Conservation (phyloP, 495 filamentous ascomycete genomes). For the Poronia punctata region DNA sequence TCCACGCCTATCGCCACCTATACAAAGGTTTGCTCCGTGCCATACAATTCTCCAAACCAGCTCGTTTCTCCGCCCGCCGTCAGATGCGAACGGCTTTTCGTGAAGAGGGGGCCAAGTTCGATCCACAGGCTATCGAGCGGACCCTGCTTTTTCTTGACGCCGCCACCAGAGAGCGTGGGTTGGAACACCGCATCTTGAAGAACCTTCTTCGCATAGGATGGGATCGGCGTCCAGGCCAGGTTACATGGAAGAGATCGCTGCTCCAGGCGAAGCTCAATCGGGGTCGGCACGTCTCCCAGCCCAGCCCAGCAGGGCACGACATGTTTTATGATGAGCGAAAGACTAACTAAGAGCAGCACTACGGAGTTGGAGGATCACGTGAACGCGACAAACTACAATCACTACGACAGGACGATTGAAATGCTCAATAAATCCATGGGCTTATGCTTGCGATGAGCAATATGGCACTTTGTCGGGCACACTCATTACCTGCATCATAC, state of each 20-base stretch:
- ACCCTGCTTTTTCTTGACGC: slow-evolving; percentile 71
- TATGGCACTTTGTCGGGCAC: too few species aligned
- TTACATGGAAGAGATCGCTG: too few species aligned
- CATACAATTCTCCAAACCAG: slow-evolving; percentile 72
- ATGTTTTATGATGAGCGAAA: too few species aligned
- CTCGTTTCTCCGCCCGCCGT: slow-evolving; percentile 57
- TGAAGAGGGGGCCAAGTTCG: slow-evolving; percentile 45
- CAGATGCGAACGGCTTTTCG: slow-evolving; percentile 69
- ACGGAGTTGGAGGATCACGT: slow-evolving; percentile 3
- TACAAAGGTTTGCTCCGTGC: slow-evolving; percentile 68
- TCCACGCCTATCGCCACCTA: slow-evolving; percentile 74
- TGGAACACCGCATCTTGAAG: slow-evolving; percentile 77
- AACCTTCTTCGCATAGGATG: slow-evolving; percentile 52
- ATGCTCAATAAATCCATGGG: slow-evolving; percentile 69
- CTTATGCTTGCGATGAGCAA: slow-evolving; percentile 54
- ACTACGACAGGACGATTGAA: slow-evolving; percentile 59
- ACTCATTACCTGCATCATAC: too few species aligned
- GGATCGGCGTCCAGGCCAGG: slow-evolving; percentile 3
- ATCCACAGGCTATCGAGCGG: slow-evolving; percentile 55
- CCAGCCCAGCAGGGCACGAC: too few species aligned
- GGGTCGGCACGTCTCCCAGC: too few species aligned
- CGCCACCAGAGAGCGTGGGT: slow-evolving; percentile 55
- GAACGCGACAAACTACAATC: slow-evolving; percentile 33
- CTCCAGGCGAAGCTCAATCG: too few species aligned
- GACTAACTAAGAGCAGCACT: slow-evolving; percentile 2